Conservation (phyloP, 23 red algal species). For the Rhodosorus marinus region DNA sequence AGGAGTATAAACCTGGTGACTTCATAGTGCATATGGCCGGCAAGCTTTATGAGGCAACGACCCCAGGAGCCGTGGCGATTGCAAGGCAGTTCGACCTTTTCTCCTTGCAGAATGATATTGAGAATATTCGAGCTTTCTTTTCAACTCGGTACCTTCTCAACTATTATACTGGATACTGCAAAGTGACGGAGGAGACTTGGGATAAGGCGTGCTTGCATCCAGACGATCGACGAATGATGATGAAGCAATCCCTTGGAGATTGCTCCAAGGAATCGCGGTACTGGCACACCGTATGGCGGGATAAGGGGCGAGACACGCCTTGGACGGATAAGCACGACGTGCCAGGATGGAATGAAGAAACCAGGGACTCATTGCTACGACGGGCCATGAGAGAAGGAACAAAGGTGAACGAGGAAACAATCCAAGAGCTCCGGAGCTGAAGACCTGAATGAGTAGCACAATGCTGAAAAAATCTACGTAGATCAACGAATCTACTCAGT, state of each 20-base stretch:
- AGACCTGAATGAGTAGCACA: no score
- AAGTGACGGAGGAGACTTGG: constrained; percentile 6
- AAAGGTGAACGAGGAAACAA: no score
- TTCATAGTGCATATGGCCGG: constrained; percentile 77
- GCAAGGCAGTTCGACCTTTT: constrained; percentile 73
- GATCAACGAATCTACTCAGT: no score
- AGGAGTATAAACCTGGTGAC: constrained; percentile 71
- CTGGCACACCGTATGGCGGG: constrained; percentile 41
- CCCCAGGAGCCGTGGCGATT: constrained; percentile 34
- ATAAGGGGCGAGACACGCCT: constrained; percentile 26
- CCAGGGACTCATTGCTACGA: no score
- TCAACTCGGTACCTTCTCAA: constrained; percentile 15
- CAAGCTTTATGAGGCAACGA: constrained; percentile 85
- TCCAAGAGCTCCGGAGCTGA: no score
- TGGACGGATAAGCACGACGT: constrained; percentile 68
- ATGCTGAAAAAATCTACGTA: no score
- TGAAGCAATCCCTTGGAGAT: constrained; percentile 23
- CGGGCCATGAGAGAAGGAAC: no score
- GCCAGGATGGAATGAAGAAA: constrained; percentile 40
- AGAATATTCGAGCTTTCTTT: constrained; percentile 66
- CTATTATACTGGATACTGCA: constrained; percentile 27
- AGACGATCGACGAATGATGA: constrained; percentile 23
- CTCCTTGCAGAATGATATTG: constrained; percentile 48
- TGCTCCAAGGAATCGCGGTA: constrained; percentile 40
- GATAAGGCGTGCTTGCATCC: constrained; percentile 22